phyloP scores from a whole-genome alignment of 805 yeast species.

The Candida pini region DNA sequence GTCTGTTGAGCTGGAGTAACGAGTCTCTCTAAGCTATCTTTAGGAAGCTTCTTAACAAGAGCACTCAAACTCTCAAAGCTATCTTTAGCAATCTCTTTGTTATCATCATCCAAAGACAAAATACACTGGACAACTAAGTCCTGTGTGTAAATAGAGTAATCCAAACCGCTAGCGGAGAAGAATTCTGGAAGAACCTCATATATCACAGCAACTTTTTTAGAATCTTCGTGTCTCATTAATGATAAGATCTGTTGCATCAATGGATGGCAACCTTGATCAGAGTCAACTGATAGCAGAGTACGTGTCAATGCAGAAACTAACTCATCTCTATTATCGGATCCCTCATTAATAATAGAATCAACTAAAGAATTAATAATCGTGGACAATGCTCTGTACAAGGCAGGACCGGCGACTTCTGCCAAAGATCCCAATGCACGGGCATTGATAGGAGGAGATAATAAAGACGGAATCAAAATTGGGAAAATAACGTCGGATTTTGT shows the following conservation, averaged over 20 bases:
- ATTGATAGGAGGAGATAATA: constrained; percentile 78
- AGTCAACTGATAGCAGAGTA: constrained; percentile 67
- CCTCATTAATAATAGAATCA: constrained; percentile 44
- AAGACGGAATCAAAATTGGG: constrained; percentile 87
- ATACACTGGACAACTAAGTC: constrained; percentile 74
- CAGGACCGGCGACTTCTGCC: constrained; percentile 85
- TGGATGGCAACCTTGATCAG: constrained; percentile 77
- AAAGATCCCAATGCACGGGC: constrained; percentile 84
- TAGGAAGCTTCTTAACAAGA: constrained; percentile 65
- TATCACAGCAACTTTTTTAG: constrained; percentile 54
- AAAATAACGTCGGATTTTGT: constrained; percentile 85
- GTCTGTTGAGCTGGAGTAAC: constrained; percentile 80
- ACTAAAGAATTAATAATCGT: constrained; percentile 71
- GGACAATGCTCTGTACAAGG: constrained; percentile 67
- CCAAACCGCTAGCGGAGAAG: constrained; percentile 60
- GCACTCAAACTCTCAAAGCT: constrained; percentile 62
- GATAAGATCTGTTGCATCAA: constrained; percentile 75
- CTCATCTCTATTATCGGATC: constrained; percentile 31
- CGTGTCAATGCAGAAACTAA: constrained; percentile 55
- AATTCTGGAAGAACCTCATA: constrained; percentile 66
- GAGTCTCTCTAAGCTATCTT: constrained; percentile 69
- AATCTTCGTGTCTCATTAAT: constrained; percentile 71
- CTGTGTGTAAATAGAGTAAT: constrained; percentile 64
- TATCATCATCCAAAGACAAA: constrained; percentile 64
- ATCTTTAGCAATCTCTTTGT: constrained; percentile 54